These are phyloP conservation scores for Talaromyces stipitatus DNA, from an alignment of 495 filamentous ascomycete species.

Conservation along the genomic window DNA sequence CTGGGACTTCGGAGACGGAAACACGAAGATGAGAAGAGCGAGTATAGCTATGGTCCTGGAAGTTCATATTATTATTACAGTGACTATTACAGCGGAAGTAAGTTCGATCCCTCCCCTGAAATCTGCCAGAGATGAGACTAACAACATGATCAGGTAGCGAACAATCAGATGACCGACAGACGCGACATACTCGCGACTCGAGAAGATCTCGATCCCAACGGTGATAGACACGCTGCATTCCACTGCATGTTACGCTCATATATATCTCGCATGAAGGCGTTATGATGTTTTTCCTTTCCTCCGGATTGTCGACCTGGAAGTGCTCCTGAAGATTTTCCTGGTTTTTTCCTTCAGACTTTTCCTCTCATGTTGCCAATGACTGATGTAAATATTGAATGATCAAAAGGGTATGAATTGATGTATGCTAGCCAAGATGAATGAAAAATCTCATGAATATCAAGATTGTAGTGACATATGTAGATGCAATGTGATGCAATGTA, in stretches of 20 bases:
- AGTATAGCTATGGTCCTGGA: constrained; percentile 28
- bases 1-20: constrained; percentile 65
- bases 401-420: background rate
- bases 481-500: background rate
- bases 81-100: constrained; percentile 35
- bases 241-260: background rate
- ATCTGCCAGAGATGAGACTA: background rate
- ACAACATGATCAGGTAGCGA: background rate
- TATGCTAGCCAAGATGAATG: background rate
- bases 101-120: constrained; percentile 10
- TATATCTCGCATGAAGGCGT: constrained; percentile 1
- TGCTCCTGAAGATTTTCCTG: constrained; percentile 11
- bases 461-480: too few species aligned
- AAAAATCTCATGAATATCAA: background rate
- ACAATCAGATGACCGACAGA: constrained; percentile 1
- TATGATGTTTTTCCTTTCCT: constrained; percentile 18
- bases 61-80: constrained; percentile 40
- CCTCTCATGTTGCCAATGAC: constrained; percentile 7
- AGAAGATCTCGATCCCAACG: background rate
- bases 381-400: constrained; percentile 7
- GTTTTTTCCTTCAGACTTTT: constrained; percentile 9
- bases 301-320: constrained; percentile 8
- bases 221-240: background rate
- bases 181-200: background rate
- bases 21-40: constrained; percentile 44